A percentile compares a stretch with the other conserved stretches of the same genome.
phyloP scores from a whole-genome alignment of 140 eudicot species.

The Anethum foeniculum region DNA sequence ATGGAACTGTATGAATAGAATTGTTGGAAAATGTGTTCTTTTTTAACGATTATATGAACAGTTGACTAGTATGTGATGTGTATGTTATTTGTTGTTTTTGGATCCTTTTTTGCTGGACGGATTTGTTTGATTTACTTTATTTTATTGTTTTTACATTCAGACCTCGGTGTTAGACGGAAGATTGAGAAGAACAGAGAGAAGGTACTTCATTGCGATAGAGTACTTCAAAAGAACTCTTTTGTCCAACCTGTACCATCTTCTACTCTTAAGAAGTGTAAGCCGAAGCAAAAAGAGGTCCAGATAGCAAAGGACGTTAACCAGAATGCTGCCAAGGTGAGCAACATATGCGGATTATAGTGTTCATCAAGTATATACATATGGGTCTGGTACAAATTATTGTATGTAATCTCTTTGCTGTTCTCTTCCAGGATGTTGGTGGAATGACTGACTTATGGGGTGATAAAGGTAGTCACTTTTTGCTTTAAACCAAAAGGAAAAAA shows the following conservation, averaged over 20 bases:
- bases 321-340: slow-evolving; percentile 22
- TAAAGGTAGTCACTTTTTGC: slow-evolving; percentile 27
- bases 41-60: background rate
- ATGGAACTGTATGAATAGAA: background rate
- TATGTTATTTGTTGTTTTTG: background rate
- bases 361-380: background rate
- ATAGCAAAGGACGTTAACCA: slow-evolving; percentile 19
- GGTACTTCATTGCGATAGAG: slow-evolving; percentile 62
- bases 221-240: slow-evolving; percentile 58
- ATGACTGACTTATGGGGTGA: slow-evolving; percentile 65
- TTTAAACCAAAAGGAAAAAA: background rate
- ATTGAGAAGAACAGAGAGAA: slow-evolving; percentile 74
- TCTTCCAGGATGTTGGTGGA: slow-evolving; percentile 39
- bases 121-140: background rate
- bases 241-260: slow-evolving; percentile 67
- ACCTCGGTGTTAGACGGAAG: slow-evolving; percentile 74
- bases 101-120: no score
- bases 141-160: slow-evolving; percentile 18
- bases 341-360: background rate
- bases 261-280: slow-evolving; percentile 35
- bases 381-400: background rate
- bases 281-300: slow-evolving; percentile 29
- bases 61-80: background rate
- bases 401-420: background rate
- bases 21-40: background rate